Evolutionary conservation across 257 asterid species (phyloP), one percentile per base, ranked within the genome.

Genomic region (Nicotiana benthamiana): DNA sequence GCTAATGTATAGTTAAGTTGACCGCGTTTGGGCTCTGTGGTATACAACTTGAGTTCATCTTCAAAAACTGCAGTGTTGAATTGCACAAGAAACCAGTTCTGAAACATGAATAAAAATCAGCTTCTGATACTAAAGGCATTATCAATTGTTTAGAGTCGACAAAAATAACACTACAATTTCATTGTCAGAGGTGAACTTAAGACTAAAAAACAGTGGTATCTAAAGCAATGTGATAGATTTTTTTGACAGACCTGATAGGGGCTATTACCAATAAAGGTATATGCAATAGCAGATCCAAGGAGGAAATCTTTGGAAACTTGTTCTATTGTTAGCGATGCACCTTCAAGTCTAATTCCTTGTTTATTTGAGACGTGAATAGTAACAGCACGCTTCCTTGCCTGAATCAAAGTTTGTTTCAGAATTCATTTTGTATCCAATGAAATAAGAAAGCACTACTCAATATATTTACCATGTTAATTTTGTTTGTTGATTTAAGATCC

Each of bases 231-330:
- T 11, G 34, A 53, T 77, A 52, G 12, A 27, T 0, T 6, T 11
- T 9, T n/a, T 18, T 16, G 63, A 79, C 59, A 7, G 40, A 89
- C 92, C 87, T 89, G 93, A 48, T 88, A 86, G 17, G n/a, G 88
- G 9, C 61, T 46, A 56, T 90, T 87, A 43, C 87, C 86, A 11
- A 88, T 79, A 68, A 90, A 82, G 79, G 83, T 84, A 26, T 79
- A 79, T 15, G 92, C 86, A 52, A 90, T 84, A 7, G 93, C 90
- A 56, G 89, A 87, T 83, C 93, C 92, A 67, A 88, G 83, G 75
- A 87, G 93, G 67, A 90, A 90, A 70, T 87, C 92, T 24, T 81
- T 90, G 7, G 89, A 83, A 18, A 81, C 65, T 79, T 90, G 93
- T 28, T 80, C 82, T 51, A 88, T 65, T 15, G 72, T 86, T 6